Evolutionary conservation across 305 asterid genomes (phyloP), one percentile per base, ranked within the genome.

Genomic region (Striga hermonthica): DNA sequence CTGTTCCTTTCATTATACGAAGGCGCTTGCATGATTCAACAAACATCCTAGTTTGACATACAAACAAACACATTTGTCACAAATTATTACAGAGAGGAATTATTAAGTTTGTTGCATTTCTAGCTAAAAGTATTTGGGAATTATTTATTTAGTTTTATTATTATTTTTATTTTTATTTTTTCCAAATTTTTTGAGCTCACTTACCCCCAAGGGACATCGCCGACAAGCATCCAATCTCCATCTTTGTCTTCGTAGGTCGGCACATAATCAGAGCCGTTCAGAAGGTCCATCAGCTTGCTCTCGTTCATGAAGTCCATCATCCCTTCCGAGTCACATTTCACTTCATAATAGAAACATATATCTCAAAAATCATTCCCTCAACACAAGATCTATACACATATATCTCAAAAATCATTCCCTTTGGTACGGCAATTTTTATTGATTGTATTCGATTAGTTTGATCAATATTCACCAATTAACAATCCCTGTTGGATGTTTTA

Each of bases 21-120:
- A 84, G 79, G 71, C 95, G 91, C 82, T 82, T 84, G 83, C 95
- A 86, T 12, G 91, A 84, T 68, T 59, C 83, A 58, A 82, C 92
- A 65, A 87, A 87, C 92, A 85, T 83, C 82, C 95, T 85, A 65
- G 44, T 34, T 22, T 0, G 43, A 64, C 43, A 60, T 62, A 54
- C 48, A 59, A 57, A 16, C 41, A 36, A 54, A 50, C 66, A 7
- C 15, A 11, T 5, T 45, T 13, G 3, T 36, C 35, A 62, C 34
- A 11, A 22, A 74, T 45, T 38, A 74, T 45, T 38, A 53, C 7
- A 22, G 64, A 64, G 41, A 45, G 22, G 49, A 62, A 67, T 45
- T 10, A 4, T 13, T 9, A 72, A 66, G 35, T 12, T 55, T 4
- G 1, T 22, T 57, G 3, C 8, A 28, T 15, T 15, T 4, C 41